Evolutionary conservation across 805 yeast genomes (phyloP), one percentile per base, ranked within the genome.

Genomic region (Kluyveromyces aestuarii): DNA sequence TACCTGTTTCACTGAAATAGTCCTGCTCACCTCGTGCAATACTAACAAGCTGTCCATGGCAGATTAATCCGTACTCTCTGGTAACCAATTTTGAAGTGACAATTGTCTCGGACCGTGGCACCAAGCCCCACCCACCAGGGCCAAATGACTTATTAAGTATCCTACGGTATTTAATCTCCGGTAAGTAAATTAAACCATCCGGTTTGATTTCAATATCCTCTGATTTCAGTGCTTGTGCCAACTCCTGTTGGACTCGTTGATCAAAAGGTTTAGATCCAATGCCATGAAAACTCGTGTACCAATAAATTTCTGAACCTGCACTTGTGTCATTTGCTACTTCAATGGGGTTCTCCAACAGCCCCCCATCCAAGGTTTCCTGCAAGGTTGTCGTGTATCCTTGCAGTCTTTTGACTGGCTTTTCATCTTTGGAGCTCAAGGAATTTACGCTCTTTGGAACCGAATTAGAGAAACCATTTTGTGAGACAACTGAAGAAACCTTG

Each of bases 61-160:
- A 84, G 3, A 93, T 74, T 46, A 93, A 71, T 0, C 87, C 97
- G 61, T 88, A 93, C 63, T 93, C 99, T 54, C 98, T 75, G 10
- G 96, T 87, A 33, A 93, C 81, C 45, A 81, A 74, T 52, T 77
- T 80, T 30, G 81, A 76, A 1, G 95, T 84, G 33, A 93, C 80
- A 47, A 79, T 71, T 0, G 96, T 84, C 54, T 86, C 91, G 0
- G 95, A 81, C 48, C 99, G 72, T 10, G 99, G 98, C 0, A 95
- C 96, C 48, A 93, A 72, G 0, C 98, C 98, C 99, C 99, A 93
- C 1, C 95, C 97, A 27, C 99, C 99, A 7, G 99, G 96, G 3
- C 99, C 99, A 72, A 93, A 91, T 0, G 98, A 95, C 37, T 75
- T 74, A 67, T 91, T 91, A 55, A 93, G 68, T 19, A 90, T 83